Conservation (phyloP, 1,284 basidiomycete genomes). For the Omphalotus olearius region DNA sequence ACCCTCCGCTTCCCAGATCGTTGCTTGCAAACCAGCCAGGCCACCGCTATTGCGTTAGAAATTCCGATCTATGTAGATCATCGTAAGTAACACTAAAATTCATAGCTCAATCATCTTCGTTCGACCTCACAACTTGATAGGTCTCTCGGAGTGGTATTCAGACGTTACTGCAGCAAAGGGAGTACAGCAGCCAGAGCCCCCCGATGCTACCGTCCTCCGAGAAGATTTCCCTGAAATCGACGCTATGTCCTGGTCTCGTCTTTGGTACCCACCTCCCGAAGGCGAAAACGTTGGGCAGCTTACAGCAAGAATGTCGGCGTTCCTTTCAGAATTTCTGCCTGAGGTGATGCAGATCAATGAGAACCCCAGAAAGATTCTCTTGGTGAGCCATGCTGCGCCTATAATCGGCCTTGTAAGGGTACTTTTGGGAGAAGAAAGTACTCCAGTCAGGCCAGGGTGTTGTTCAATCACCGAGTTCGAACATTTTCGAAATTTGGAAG, state of each 20-base stretch:
- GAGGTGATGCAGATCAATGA: conserved; percentile 40
- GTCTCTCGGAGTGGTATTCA: conserved; percentile 82
- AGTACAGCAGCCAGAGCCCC: conserved; percentile 61
- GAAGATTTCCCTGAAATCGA: conserved; percentile 59
- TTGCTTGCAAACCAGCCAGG: conserved; percentile 75
- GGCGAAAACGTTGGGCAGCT: conserved; percentile 67
- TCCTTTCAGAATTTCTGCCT: conserved; percentile 48
- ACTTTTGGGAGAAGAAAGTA: conserved; percentile 46
- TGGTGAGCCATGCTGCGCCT: conserved; percentile 80
- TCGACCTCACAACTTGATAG: conserved; percentile 30
- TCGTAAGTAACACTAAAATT: conserved; percentile 40
- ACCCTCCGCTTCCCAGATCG: conserved; percentile 49
- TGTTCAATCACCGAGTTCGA: conserved; percentile 60
- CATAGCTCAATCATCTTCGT: background rate
- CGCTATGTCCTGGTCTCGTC: conserved; percentile 46
- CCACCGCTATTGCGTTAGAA: conserved; percentile 54
- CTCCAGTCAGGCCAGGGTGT: conserved; percentile 60
- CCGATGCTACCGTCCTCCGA: conserved; percentile 42
- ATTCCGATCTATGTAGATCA: conserved; percentile 75
- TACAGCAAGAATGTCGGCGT: conserved; percentile 55
- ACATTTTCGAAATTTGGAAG: conserved; percentile 15
- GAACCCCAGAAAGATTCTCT: conserved; percentile 48
- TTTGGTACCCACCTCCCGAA: conserved; percentile 66
- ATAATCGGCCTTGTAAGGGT: conserved; percentile 65
- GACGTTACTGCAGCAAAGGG: conserved; percentile 63